phyloP scores from a whole-genome alignment of 805 yeast species.

The Wickerhamiella domercqiae region DNA sequence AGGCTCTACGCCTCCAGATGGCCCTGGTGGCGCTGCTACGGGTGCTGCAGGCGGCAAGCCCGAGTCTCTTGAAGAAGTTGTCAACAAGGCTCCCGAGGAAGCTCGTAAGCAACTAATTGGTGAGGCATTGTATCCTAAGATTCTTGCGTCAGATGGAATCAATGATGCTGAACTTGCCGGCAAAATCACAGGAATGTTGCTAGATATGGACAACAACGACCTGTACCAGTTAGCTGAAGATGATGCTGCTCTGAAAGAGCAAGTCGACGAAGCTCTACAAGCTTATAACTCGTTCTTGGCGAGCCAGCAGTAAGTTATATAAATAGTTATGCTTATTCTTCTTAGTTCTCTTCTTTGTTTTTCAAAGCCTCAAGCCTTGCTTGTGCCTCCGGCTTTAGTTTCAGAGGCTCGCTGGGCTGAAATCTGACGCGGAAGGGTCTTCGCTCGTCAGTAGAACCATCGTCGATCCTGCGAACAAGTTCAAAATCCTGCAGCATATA shows the following conservation, averaged over 20 bases:
- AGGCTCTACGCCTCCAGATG: slow-evolving; percentile 11
- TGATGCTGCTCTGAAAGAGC: slow-evolving; percentile 75
- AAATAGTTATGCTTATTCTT: neutral
- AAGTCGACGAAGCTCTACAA: slow-evolving; percentile 84
- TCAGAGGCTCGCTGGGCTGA: slow-evolving; percentile 18
- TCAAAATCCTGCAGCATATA: slow-evolving; percentile 21
- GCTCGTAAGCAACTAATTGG: slow-evolving; percentile 97
- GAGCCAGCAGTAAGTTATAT: slow-evolving; percentile 22
- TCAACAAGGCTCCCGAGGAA: slow-evolving; percentile 49
- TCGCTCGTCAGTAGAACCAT: slow-evolving; percentile 11
- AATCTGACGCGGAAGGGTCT: slow-evolving; percentile 20
- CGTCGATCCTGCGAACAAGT: slow-evolving; percentile 21
- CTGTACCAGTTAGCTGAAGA: slow-evolving; percentile 78
- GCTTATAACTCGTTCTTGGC: slow-evolving; percentile 88
- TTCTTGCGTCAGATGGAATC: slow-evolving; percentile 72
- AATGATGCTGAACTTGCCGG: slow-evolving; percentile 92
- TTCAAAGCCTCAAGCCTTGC: slow-evolving; percentile 7
- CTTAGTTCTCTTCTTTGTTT: neutral
- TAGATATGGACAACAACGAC: slow-evolving; percentile 87
- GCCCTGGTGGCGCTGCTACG: slow-evolving; percentile 19
- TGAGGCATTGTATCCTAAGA: slow-evolving; percentile 90
- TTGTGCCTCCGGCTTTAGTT: slow-evolving; percentile 20
- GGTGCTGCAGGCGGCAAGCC: slow-evolving; percentile 17
- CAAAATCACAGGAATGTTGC: slow-evolving; percentile 97
- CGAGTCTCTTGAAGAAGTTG: slow-evolving; percentile 45